phyloP scores from a whole-genome alignment of 306 rosid genomes.

The Boehmeria nivea region DNA sequence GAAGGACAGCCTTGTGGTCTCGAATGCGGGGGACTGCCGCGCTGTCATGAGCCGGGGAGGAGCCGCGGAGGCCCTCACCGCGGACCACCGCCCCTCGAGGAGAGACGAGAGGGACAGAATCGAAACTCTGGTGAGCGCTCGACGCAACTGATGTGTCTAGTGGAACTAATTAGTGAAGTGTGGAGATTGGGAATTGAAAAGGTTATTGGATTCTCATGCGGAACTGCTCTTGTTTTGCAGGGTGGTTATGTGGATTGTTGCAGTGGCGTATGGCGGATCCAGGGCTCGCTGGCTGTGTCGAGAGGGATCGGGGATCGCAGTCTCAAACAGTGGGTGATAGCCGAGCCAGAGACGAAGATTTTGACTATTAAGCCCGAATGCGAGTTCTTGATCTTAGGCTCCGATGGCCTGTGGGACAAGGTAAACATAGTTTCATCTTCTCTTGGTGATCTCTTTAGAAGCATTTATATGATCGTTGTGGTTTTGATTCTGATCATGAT shows the following conservation, averaged over 20 bases:
- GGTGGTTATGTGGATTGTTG: conserved; percentile 49
- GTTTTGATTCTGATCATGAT: neutral
- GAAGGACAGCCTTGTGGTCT: conserved; percentile 35
- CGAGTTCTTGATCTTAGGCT: conserved; percentile 48
- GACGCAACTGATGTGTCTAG: no score
- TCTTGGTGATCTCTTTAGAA: neutral
- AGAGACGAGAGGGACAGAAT: conserved; percentile 36
- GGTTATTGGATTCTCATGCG: neutral
- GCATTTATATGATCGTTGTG: neutral
- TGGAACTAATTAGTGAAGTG: neutral
- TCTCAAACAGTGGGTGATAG: conserved; percentile 46
- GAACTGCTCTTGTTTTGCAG: conserved; percentile 19
- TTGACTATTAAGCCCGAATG: conserved; percentile 27
- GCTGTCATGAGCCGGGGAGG: conserved; percentile 48
- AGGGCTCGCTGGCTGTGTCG: conserved; percentile 51
- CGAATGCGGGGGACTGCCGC: conserved; percentile 52
- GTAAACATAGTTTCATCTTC: conserved; percentile 9
- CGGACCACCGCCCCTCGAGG: conserved; percentile 38
- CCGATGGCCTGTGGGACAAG: conserved; percentile 60
- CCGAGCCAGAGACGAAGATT: conserved; percentile 45
- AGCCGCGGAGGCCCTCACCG: conserved; percentile 43
- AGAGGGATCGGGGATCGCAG: conserved; percentile 43
- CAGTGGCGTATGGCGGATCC: conserved; percentile 45
- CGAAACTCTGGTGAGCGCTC: conserved; percentile 30
- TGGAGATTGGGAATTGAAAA: no score